Conservation (phyloP, 495 filamentous ascomycete genomes). For the Parachaetomium inaequale region DNA sequence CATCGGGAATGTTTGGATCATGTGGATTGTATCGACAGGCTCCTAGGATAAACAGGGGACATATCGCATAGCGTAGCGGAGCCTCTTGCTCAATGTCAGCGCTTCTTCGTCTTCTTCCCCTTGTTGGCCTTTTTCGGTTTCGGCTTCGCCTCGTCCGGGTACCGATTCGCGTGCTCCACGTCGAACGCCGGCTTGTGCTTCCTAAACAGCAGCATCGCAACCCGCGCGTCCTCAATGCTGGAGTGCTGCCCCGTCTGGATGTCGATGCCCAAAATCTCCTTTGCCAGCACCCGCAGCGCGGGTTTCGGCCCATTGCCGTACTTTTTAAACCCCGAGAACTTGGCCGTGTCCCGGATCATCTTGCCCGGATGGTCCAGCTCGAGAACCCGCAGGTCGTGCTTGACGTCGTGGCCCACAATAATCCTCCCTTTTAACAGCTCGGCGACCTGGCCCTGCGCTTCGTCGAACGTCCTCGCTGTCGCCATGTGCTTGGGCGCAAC, state of each 20-base stretch:
- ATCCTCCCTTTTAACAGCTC: slow-evolving; percentile 69
- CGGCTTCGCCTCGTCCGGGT: slow-evolving; percentile 45
- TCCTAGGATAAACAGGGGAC: no score
- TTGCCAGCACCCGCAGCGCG: slow-evolving; percentile 67
- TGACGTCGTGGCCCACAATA: slow-evolving; percentile 84
- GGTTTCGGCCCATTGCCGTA: slow-evolving; percentile 76
- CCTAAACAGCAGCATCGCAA: slow-evolving; percentile 81
- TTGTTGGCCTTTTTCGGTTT: slow-evolving; percentile 37
- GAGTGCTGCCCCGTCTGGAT: slow-evolving; percentile 73
- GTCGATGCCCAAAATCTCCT: slow-evolving; percentile 72
- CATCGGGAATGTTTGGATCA: background rate
- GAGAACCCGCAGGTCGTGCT: slow-evolving; percentile 77
- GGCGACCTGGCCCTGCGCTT: slow-evolving; percentile 69
- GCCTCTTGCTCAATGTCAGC: slow-evolving; percentile 12
- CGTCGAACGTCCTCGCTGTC: slow-evolving; percentile 62
- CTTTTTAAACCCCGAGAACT: slow-evolving; percentile 66
- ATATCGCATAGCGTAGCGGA: background rate
- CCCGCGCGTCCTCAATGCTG: slow-evolving; percentile 81
- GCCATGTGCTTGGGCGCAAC: slow-evolving; percentile 68
- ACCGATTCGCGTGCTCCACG: slow-evolving; percentile 63
- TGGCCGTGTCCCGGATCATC: slow-evolving; percentile 81
- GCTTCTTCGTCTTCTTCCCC: slow-evolving; percentile 17
- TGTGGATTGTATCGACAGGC: background rate
- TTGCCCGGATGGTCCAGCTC: slow-evolving; percentile 69
- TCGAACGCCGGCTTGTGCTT: slow-evolving; percentile 81